These are phyloP conservation scores for Verticillium zaregamsianum DNA, from an alignment of 2,329 filamentous ascomycete species.

Conservation along the genomic window DNA sequence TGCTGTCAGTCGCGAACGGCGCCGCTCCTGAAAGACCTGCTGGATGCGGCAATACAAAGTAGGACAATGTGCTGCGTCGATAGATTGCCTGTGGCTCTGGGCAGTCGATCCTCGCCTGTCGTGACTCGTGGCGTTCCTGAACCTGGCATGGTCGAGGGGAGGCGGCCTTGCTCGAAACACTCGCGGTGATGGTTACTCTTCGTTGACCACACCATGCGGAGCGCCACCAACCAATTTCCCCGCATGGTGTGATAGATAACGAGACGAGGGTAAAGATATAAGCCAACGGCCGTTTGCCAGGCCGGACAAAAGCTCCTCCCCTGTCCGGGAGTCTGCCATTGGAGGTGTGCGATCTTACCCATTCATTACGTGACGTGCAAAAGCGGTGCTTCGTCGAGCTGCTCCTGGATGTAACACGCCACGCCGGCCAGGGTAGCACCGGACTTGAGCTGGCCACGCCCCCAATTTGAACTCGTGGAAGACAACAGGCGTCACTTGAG, in stretches of 20 bases:
- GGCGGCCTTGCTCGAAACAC: background rate
- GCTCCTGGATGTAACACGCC: no score
- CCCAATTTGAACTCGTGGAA: no score
- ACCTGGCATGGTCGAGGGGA: background rate
- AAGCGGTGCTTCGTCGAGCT: no score
- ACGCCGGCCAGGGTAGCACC: no score
- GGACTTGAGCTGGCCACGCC: no score
- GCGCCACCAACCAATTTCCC: background rate
- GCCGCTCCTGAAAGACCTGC: background rate
- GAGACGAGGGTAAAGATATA: background rate
- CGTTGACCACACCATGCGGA: background rate
- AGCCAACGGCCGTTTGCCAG: background rate
- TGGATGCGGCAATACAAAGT: background rate
- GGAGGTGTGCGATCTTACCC: no score
- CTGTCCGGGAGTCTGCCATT: no score
- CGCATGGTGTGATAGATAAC: background rate
- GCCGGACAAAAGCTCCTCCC: background rate
- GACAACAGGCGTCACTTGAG: no score
- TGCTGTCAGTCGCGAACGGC: background rate
- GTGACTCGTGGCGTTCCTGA: background rate
- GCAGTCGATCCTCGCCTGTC: background rate
- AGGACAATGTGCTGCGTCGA: background rate
- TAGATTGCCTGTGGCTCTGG: background rate
- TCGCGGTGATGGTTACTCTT: background rate
- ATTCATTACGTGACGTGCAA: no score